Evolutionary conservation across 2,329 filamentous ascomycete genomes (phyloP), one percentile per base, ranked within the genome.

Genomic region (Chrysosporium queenslandicum): DNA sequence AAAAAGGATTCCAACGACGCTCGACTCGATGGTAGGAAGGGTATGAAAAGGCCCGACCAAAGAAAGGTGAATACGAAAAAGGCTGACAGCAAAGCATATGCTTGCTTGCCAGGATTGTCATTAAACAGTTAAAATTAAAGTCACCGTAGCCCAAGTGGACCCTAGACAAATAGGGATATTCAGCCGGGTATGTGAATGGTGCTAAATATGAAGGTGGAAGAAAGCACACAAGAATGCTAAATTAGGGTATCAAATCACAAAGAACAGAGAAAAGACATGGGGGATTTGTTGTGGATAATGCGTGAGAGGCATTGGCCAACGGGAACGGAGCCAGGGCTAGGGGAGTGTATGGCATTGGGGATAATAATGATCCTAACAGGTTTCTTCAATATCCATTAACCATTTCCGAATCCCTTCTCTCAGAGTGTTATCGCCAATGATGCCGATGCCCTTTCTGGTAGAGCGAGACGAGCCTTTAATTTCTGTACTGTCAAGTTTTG

Each of bases 361-460:
- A n/a, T n/a, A n/a, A n/a, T n/a, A 21, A 14, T 8, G 36, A 21
- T 20, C 14, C 45, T 40, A 71, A 63, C 67, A 70, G 49, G 66
- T 63, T 55, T 73, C 70, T 58, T 76, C 74, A 12, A 74, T 71
- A 54, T 74, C 70, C 34, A 70, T 65, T 55, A 80, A 68, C 77
- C 78, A 81, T 58, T 72, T 74, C 43, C 76, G 70, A 36, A 81
- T 74, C 6, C 77, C 78, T 60, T 80, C 76, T 55, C 77, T 72
- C 46, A 81, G 57, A 7, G 74, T 75, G 55, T 77, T 78, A 50
- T 79, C 74, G 3, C 65, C 59, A 54, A 63, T 60, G 40, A 64
- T 58, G 56, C 64, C 53, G 9, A 61, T 59, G 40, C 65, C 63
- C 53, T 62, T 66, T 43, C 65, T 61, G 41, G 68, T 64, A 8